Conservation (phyloP, 176 grass and related monocot species). For the Bonia amplexicaulis region DNA sequence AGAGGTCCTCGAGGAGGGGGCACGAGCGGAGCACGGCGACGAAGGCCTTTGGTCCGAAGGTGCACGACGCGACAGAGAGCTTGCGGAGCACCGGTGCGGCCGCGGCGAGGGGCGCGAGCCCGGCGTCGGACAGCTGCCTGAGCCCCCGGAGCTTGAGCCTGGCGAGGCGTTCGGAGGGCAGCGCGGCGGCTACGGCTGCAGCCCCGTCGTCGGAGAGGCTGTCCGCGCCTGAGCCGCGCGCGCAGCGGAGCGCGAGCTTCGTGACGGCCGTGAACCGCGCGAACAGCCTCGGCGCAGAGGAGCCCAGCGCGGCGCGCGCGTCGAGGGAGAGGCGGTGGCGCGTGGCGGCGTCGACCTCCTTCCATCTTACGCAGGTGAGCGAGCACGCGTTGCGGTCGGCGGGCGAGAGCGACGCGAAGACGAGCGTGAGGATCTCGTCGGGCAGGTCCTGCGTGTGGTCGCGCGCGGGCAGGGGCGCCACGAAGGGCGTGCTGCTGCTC, state of each 20-base stretch:
- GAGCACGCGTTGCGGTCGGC: conserved; percentile 71
- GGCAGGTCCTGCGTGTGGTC: conserved; percentile 89
- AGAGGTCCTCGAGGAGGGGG: conserved; percentile 71
- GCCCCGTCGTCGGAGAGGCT: conserved; percentile 71
- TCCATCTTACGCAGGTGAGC: conserved; percentile 65
- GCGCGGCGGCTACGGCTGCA: conserved; percentile 24
- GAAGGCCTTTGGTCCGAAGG: conserved; percentile 78
- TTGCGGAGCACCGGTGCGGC: conserved; percentile 52
- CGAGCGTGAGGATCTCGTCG: conserved; percentile 69
- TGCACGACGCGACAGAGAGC: conserved; percentile 79
- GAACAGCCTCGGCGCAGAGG: conserved; percentile 33
- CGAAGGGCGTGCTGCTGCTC: background rate
- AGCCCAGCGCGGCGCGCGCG: conserved; percentile 38
- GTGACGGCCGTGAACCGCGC: conserved; percentile 63
- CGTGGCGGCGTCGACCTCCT: conserved; percentile 54
- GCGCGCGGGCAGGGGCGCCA: background rate
- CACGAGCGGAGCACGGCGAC: conserved; percentile 57
- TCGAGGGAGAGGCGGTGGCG: conserved; percentile 62
- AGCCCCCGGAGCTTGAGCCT: conserved; percentile 85
- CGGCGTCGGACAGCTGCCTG: conserved; percentile 60
- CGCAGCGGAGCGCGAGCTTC: conserved; percentile 57
- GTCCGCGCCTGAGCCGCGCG: conserved; percentile 49
- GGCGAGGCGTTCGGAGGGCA: conserved; percentile 42
- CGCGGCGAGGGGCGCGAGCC: conserved; percentile 50
- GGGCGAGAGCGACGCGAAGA: conserved; percentile 59